Evolutionary conservation across 2,329 filamentous ascomycete species (phyloP), one percentile per base, ranked within the genome.

Genomic region (Diaporthe eres): DNA sequence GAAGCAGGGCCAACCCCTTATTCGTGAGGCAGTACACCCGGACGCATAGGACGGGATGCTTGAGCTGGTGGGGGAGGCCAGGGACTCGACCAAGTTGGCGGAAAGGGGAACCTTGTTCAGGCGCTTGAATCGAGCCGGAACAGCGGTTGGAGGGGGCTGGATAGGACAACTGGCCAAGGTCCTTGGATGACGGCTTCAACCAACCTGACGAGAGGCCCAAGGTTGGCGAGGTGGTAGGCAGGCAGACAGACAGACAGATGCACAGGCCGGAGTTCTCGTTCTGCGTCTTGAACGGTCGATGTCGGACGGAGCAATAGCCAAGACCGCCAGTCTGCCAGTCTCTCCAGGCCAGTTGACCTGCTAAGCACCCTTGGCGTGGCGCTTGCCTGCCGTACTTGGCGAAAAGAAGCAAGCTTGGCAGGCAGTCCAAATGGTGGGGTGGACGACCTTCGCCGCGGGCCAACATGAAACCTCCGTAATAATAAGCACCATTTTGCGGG

Each of bases 341-440:
- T 53, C 51, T 13, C 19, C 57, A 39, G n/a, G 34, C 57, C 39
- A 44, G 39, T 67, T 51, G 63, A 67, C 63, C 42, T 49, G 42
- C 63, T 67, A n/a, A 37, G 28, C 39, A 47, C 22, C 44, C 44
- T 68, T 68, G 63, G 63, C 44, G 10, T 51, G 63, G 63, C 44
- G 63, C 47, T 37, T 68, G 63, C 47, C 65, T 53, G 65, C 65
- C 65, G 65, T 68, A 34, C 65, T 68, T 68, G 65, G 65, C 65
- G 47, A 3, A 39, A 68, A 68, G 47, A 68, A 68, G 65, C 65
- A 68, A 39, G 28, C 65, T 68, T 68, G 63, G 63, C 63, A 68
- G 63, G 44, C 61, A 49, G 61, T 42, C n/a, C 60, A 25, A 51
- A 15, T 61, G 39, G n/a, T 31, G 39, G 25, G 34, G 39, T 31